Evolutionary conservation across 495 filamentous ascomycete species (phyloP), one percentile per base, ranked within the genome.

Genomic region (Penicillium ucsense): DNA sequence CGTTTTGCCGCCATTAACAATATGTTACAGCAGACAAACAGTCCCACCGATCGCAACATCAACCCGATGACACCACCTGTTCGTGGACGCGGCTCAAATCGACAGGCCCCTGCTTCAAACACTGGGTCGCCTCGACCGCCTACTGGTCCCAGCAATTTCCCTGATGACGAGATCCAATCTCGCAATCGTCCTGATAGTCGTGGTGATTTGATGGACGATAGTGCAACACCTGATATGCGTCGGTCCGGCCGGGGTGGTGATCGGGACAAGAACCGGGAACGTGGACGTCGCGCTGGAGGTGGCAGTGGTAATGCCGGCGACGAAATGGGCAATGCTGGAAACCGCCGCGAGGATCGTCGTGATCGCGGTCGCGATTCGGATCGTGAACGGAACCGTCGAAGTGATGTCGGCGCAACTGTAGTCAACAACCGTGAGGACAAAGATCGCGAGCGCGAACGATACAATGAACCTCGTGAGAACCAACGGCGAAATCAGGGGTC

Each of bases 1-100:
- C 64, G 70, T 8, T 72, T 75, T 45, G 63, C 66, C 0, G 63
- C 59, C 0, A 59, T 75, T 39, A 73, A 70, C 50, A 68, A 57
- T 32, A 62, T 71, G 62, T 67, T 75, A 30, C 67, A 72, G 40
- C 71, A 74, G 45, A 65, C 67, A 29, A 61, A 59, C 9, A 51
- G 61, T 11, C 51, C 62, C 33, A 45, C 52, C 42, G 70, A 73
- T 6, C 65, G 67, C 35, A 47, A 51, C 35, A 54, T 46, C 30
- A 55, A 20, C 20, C 20, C 20, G 20, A 20, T 61, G 31, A 61
- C 62, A 4, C 65, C 63, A 4, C 43, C 62, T 28, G 65, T 68
- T 38, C 68, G 71, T 10, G 70, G 68, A 10, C 54, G 70, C 43
- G 70, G 68, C 3, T 59, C 59, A 31, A 61, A 53, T 20, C 60